Conservation (phyloP, 73 alveolate species). For the Blepharisma stoltei region DNA sequence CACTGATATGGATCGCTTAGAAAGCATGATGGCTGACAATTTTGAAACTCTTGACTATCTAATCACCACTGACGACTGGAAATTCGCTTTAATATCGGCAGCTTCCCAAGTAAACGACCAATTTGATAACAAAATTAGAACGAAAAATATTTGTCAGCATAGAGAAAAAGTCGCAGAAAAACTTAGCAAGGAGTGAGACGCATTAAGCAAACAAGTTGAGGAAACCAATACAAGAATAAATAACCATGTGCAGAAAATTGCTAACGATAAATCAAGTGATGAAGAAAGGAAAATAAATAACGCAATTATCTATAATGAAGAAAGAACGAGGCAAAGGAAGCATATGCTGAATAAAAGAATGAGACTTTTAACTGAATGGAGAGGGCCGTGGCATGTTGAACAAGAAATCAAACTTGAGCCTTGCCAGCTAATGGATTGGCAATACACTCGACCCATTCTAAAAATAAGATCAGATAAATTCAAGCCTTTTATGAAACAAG, state of each 20-base stretch:
- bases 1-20: neutral
- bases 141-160: neutral
- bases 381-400: slow-evolving; percentile 24
- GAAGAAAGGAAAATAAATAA: neutral
- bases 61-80: neutral
- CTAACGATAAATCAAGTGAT: neutral
- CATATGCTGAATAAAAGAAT: slow-evolving; percentile 26
- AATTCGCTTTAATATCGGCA: neutral
- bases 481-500: too few species aligned
- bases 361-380: slow-evolving; percentile 16
- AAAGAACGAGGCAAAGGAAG: neutral
- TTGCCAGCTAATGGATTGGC: neutral
- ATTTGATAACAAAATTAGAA: neutral
- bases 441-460: neutral
- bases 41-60: neutral
- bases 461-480: neutral
- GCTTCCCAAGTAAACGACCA: neutral
- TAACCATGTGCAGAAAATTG: neutral
- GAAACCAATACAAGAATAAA: slow-evolving; percentile 3
- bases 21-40: neutral
- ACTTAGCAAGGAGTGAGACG: neutral
- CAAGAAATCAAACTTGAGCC: neutral
- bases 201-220: neutral
- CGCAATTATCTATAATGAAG: neutral
- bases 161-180: slow-evolving; percentile 27